Conservation (phyloP, 192 early-diverging fungal genomes). For the Mortierella antarctica region DNA sequence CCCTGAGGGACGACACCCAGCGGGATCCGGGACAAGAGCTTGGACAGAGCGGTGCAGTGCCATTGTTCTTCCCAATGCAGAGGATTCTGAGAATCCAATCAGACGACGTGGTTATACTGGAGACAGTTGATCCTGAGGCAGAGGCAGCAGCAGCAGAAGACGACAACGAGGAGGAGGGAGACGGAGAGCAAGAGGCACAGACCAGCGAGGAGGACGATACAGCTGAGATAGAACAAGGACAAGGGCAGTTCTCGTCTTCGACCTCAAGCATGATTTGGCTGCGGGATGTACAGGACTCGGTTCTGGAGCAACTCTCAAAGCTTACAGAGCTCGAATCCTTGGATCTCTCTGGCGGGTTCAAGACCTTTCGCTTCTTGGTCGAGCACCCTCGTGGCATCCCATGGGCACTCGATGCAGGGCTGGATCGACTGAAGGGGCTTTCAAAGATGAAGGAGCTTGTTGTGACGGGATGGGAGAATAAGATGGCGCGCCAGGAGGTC, state of each 20-base stretch:
- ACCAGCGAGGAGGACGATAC: too few species aligned
- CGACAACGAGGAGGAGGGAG: not conserved
- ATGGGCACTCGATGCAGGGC: constrained; percentile 10
- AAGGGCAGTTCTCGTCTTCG: too few species aligned
- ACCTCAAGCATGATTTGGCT: not conserved
- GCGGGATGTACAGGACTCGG: not conserved
- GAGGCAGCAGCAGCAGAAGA: not conserved
- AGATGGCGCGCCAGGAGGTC: constrained; percentile 23
- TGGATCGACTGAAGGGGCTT: constrained; percentile 7
- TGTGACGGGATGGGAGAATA: constrained; percentile 30
- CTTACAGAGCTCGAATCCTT: constrained; percentile 9
- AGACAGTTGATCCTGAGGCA: not conserved
- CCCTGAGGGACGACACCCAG: too few species aligned
- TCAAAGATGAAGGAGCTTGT: constrained; percentile 8
- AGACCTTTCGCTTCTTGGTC: constrained; percentile 4
- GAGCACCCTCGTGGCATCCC: constrained; percentile 10
- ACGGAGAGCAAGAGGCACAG: not conserved
- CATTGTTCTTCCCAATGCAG: constrained; percentile 8
- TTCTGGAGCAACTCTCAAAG: constrained; percentile 1
- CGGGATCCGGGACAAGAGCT: not conserved
- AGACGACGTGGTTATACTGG: not conserved
- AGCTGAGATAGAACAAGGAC: too few species aligned
- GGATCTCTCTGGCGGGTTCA: not conserved
- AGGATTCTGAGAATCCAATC: constrained; percentile 6
- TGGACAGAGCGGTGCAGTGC: not conserved